These are phyloP conservation scores for Meripilus lineatus DNA, from an alignment of 1,284 basidiomycete species.

Conservation along the genomic window DNA sequence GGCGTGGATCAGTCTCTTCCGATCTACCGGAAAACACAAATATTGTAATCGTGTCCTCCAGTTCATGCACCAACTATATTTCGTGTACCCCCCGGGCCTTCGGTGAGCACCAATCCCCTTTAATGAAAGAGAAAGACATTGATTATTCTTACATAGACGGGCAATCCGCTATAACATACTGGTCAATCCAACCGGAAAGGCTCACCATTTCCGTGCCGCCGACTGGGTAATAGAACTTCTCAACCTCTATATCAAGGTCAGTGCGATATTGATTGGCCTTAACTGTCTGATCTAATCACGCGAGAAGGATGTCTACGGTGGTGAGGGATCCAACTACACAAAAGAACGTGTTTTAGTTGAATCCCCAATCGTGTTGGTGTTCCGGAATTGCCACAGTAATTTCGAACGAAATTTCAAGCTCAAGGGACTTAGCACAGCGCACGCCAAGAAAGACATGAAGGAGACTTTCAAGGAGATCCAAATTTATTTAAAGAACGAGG, in stretches of 20 bases:
- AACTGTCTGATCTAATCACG: too few species aligned
- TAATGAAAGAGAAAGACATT: too few species aligned
- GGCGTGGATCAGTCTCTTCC: constrained; percentile 29
- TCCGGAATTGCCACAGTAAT: too few species aligned
- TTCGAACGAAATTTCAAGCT: constrained; percentile 27
- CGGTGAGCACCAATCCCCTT: too few species aligned
- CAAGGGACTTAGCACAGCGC: constrained; percentile 19
- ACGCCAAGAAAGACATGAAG: constrained; percentile 26
- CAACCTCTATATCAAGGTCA: constrained; percentile 22
- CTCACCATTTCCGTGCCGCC: constrained; percentile 20
- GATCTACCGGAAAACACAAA: constrained; percentile 30
- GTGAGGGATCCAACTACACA: constrained; percentile 12
- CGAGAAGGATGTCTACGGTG: constrained; percentile 8
- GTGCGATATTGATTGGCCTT: background rate
- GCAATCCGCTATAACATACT: background rate
- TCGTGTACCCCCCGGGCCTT: background rate
- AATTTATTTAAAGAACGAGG: constrained; percentile 17
- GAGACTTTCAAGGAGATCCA: constrained; percentile 21
- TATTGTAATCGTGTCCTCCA: constrained; percentile 24
- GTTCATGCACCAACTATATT: constrained; percentile 8
- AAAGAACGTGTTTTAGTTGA: constrained; percentile 11
- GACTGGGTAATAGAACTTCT: constrained; percentile 23
- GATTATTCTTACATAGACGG: background rate
- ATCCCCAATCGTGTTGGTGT: constrained; percentile 11
- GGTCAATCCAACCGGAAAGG: too few species aligned